These are phyloP conservation scores for Epichloe hybrida DNA, from an alignment of 2,329 filamentous ascomycete genomes.

Conservation along the genomic window DNA sequence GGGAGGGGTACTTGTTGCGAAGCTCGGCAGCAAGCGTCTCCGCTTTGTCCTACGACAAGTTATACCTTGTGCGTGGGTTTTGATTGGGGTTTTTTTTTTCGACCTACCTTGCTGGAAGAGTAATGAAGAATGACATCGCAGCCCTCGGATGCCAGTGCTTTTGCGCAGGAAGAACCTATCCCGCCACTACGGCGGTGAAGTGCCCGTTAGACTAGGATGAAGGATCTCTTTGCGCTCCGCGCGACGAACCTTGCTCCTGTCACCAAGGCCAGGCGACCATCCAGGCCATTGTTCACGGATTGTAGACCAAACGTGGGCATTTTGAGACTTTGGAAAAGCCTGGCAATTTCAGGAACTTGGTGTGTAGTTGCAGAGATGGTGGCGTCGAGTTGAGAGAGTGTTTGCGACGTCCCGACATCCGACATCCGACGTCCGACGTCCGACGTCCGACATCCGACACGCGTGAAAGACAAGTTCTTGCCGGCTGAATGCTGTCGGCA, in stretches of 20 bases:
- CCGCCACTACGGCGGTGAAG: not conserved
- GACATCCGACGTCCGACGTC: no score
- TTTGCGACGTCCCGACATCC: not conserved
- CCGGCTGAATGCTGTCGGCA: no score
- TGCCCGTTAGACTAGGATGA: not conserved
- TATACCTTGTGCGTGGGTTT: not conserved
- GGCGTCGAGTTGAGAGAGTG: not conserved
- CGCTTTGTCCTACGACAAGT: conserved; percentile 2
- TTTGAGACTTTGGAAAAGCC: not conserved
- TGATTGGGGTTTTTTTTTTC: not conserved
- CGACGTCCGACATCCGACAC: no score
- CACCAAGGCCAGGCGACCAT: conserved; percentile 3
- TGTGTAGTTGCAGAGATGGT: not conserved
- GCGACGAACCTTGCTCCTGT: conserved; percentile 5
- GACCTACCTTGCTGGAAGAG: conserved; percentile 2
- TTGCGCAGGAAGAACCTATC: conserved; percentile 5
- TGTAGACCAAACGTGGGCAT: not conserved
- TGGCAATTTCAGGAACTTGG: not conserved
- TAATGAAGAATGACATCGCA: conserved; percentile 5
- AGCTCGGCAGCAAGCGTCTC: not conserved
- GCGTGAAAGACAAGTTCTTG: no score
- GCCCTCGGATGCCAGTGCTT: conserved; percentile 4
- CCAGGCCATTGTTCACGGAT: conserved; percentile 1
- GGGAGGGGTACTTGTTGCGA: not conserved
- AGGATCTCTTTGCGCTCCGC: not conserved